Conservation (phyloP, 1,139 yeast species). For the Saccharomycopsis phalli region DNA sequence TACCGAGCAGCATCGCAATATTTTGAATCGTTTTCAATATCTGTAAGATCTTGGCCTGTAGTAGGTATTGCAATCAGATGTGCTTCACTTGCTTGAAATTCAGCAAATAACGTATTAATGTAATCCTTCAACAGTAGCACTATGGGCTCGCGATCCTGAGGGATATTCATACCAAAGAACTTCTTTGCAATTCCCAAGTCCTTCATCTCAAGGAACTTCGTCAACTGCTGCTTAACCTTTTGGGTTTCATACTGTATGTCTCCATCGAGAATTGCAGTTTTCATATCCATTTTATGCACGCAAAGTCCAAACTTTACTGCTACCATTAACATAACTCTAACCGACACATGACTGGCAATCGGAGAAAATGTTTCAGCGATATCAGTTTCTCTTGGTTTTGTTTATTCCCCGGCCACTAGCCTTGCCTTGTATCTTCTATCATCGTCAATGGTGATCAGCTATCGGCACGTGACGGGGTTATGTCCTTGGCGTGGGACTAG, state of each 20-base stretch:
- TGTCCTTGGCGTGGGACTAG: too few species aligned
- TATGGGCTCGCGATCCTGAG: background rate
- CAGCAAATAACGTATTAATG: background rate
- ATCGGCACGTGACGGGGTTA: conserved; percentile 17
- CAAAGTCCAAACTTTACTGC: conserved; percentile 15
- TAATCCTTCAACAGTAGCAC: background rate
- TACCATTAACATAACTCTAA: conserved; percentile 22
- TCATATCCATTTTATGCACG: conserved; percentile 25
- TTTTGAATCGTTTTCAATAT: background rate
- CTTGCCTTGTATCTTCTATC: conserved; percentile 22
- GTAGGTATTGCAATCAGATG: conserved; percentile 9
- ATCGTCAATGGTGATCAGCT: conserved; percentile 22
- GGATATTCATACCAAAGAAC: too few species aligned
- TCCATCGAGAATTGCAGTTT: too few species aligned
- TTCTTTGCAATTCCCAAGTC: too few species aligned
- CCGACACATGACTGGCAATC: too few species aligned
- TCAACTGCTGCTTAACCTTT: too few species aligned
- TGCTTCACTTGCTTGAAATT: too few species aligned
- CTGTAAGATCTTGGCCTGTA: conserved; percentile 5
- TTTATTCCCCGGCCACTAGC: conserved; percentile 23
- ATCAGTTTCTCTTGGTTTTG: conserved; percentile 23
- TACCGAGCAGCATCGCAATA: conserved; percentile 17
- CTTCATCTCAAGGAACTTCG: too few species aligned
- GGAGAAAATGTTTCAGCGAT: conserved; percentile 25
- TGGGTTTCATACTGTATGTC: too few species aligned